These are phyloP conservation scores for Trichoderma aggressivum DNA, from an alignment of 2,329 filamentous ascomycete genomes.

Conservation along the genomic window DNA sequence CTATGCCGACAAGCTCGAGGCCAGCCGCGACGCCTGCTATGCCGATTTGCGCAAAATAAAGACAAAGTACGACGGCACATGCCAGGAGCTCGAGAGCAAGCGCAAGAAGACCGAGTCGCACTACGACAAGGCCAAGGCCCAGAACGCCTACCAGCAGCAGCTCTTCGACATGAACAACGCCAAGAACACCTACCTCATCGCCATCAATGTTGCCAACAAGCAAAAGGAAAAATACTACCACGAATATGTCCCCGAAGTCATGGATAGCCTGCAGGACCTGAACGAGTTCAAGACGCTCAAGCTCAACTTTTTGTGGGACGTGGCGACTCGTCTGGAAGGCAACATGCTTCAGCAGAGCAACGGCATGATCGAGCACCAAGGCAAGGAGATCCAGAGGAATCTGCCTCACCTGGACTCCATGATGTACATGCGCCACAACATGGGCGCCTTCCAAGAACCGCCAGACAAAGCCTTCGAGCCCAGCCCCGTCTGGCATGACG, in stretches of 20 bases:
- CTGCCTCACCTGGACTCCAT: constrained; percentile 86
- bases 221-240: constrained; percentile 97
- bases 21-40: constrained; percentile 82
- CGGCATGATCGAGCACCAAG: constrained; percentile 67
- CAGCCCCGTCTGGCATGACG: constrained; percentile 95
- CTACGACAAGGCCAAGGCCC: constrained; percentile 92
- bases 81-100: constrained; percentile 90
- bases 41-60: constrained; percentile 86
- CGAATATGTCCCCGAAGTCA: constrained; percentile 88
- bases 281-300: constrained; percentile 83
- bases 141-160: constrained; percentile 88
- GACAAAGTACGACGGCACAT: constrained; percentile 85
- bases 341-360: constrained; percentile 72
- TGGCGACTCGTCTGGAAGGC: constrained; percentile 76
- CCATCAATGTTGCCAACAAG: constrained; percentile 95
- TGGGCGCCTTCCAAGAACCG: constrained; percentile 77
- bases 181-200: constrained; percentile 97
- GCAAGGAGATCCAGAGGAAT: constrained; percentile 81
- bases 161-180: constrained; percentile 92
- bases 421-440: constrained; percentile 97
- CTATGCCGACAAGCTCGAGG: constrained; percentile 83
- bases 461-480: constrained; percentile 83
- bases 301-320: constrained; percentile 80
- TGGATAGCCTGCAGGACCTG: constrained; percentile 91
- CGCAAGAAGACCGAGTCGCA: constrained; percentile 92